Evolutionary conservation across 345 rosid species (phyloP), one percentile per base, ranked within the genome.

Genomic region (Raphanus raphanistrum): DNA sequence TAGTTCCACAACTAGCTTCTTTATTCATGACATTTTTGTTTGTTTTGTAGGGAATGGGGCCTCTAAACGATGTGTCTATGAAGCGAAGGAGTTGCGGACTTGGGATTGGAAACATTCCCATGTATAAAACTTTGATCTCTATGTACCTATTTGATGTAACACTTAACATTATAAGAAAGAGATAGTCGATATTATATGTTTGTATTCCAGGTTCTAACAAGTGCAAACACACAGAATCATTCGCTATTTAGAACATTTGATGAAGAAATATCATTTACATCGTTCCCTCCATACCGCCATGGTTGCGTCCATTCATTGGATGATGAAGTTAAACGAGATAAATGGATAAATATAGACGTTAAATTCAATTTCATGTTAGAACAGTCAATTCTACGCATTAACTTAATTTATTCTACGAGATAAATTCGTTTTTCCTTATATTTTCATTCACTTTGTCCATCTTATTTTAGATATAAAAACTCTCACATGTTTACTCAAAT

Each of bases 241-340:
- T 68, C 54, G 48, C 48, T 41, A 10, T 41, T 41, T 10, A 10
- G 4, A 41, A 41, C 10, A 41, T 41, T 41, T 43, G 5, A 41
- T 6, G 55, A 41, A 0, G 11, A 66, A 74, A 73, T 21, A 26
- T 5, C 54, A 52, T 62, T 3, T 62, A 32, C 17, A 38, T 94
- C 94, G 32, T 81, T 83, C 59, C 98, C 98, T 84, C 92, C 73
- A 84, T 57, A 90, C 73, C 59, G 85, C 93, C 91, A 72, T 33
- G 91, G 88, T 88, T 91, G 83, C 55, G 62, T 6, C 62, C 63
- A 48, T 11, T 58, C 63, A 31, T 35, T 74, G 28, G 79, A 61
- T 26, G 79, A 38, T 38, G 43, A 38, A 38, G 8, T 38, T 32
- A 32, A 32, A 32, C 6, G 6, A 32, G 35, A 32, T 32, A 32